Evolutionary conservation across 257 asterid genomes (phyloP), one percentile per base, ranked within the genome.

Genomic region (Solanum raphanifolium): DNA sequence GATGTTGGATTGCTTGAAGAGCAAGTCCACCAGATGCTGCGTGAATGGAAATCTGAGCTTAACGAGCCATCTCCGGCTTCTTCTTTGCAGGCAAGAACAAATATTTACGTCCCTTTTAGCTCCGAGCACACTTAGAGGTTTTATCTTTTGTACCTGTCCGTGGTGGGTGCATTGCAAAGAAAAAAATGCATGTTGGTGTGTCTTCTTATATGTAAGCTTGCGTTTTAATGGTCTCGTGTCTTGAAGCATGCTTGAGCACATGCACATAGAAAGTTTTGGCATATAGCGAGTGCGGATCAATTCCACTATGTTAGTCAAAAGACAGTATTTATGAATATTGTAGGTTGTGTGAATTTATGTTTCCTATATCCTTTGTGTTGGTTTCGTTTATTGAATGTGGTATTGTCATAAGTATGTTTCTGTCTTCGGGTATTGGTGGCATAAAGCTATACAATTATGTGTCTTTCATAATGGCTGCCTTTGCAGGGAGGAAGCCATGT

Each of bases 1-100:
- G 99, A 97, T 87, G 97, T 90, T 84, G 94, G 95, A 11, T 88
- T 97, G 91, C 98, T 96, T 66, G 99, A 97, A 90, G 99, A 96
- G 94, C 99, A 97, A 92, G 97, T 97, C 87, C 94, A 96, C 88
- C 99, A 93, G 93, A 93, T 95, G 99, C 98, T 97, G 65, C 99
- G 99, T 0, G 99, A 97, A 86, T 97, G 99, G 99, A 93, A 97
- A 88, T 90, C 97, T 62, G 99, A 97, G 93, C 98, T 97, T 78
- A 92, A 92, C 43, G 98, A 96, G 90, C 98, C 98, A 27, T 93
- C 99, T 21, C 99, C 99, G 1, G 98, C 99, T 76, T 91, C 99
- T 79, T 97, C 99, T 15, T 88, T 96, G 90, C 99, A 95, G 97
- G 99, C 93, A 91, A 35, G 83, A 13, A 81, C 41, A 81, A 46